These are phyloP conservation scores for Metarhizium anisopliae DNA, from an alignment of 2,329 filamentous ascomycete genomes.

Conservation along the genomic window DNA sequence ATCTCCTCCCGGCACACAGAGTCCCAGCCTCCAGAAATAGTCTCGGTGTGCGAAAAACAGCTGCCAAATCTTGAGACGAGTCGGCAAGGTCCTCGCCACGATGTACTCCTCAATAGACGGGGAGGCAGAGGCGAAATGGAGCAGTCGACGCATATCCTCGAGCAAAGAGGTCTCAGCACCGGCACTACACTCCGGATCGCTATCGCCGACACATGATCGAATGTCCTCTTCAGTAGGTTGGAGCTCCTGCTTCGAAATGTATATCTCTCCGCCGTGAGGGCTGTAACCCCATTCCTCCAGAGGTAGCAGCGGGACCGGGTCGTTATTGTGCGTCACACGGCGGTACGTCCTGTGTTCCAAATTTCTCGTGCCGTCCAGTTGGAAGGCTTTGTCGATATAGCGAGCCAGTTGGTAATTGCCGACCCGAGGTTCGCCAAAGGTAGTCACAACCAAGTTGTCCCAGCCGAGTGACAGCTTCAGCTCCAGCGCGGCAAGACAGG, in stretches of 20 bases:
- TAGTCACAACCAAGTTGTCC: conserved; percentile 68
- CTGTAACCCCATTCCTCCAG: conserved; percentile 80
- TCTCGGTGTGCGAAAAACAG: conserved; percentile 89
- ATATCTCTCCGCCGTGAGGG: conserved; percentile 81
- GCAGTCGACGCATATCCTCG: conserved; percentile 15
- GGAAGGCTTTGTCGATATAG: conserved; percentile 47
- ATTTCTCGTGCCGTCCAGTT: conserved; percentile 24
- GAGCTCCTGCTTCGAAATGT: conserved; percentile 63
- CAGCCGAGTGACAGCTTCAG: conserved; percentile 64
- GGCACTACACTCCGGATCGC: conserved; percentile 64
- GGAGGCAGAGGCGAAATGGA: conserved; percentile 15
- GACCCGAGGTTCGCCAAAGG: conserved; percentile 78
- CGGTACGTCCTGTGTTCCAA: conserved; percentile 45
- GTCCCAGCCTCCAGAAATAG: conserved; percentile 89
- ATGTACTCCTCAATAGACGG: conserved; percentile 14
- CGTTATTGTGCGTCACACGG: conserved; percentile 75
- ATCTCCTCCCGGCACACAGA: conserved; percentile 78
- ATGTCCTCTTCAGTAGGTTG: conserved; percentile 62
- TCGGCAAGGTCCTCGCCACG: conserved; percentile 41
- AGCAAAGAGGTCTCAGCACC: conserved; percentile 37
- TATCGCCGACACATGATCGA: conserved; percentile 59
- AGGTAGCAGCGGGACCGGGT: conserved; percentile 84
- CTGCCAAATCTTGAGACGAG: conserved; percentile 72
- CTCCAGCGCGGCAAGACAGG: conserved; percentile 77
- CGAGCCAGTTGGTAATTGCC: conserved; percentile 48